A percentile compares a stretch with the other conserved stretches of the same genome.
Evolutionary conservation across 495 filamentous ascomycete genomes (phyloP).

Genomic region (Chaetomium fimeti): DNA sequence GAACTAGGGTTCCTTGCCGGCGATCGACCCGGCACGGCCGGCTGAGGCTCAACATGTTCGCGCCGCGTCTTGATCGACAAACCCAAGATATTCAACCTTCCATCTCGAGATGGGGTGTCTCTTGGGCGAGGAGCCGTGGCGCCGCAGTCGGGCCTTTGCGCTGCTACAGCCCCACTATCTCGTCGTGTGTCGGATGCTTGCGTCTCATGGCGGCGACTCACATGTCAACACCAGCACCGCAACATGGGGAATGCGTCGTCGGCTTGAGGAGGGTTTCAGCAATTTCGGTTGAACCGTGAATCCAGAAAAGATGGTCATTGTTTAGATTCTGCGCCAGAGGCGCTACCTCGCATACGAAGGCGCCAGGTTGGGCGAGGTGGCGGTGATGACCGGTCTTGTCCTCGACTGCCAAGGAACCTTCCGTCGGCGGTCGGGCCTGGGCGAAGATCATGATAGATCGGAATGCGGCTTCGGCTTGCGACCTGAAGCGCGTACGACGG

Average conservation of each 20-base stretch:
- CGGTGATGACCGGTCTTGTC: not conserved
- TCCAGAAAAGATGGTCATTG: not conserved
- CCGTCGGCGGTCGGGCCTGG: not conserved
- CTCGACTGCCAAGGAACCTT: not conserved
- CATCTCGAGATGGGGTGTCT: slow-evolving; percentile 11
- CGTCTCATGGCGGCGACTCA: not conserved
- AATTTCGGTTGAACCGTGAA: not conserved
- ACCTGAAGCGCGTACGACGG: not conserved
- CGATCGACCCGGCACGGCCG: slow-evolving; percentile 2
- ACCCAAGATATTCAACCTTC: not conserved
- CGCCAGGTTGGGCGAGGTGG: not conserved
- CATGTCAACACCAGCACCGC: not conserved
- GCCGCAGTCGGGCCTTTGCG: slow-evolving; percentile 16
- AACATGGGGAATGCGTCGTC: not conserved
- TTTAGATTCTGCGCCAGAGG: not conserved
- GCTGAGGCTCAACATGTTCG: slow-evolving; percentile 7
- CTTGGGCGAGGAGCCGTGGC: not conserved
- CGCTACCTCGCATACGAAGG: not conserved
- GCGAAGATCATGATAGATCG: slow-evolving; percentile 7
- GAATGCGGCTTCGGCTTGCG: slow-evolving; percentile 7
- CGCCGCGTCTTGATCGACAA: not conserved
- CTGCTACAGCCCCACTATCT: not conserved
- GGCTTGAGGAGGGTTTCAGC: not conserved
- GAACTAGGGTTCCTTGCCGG: not conserved
- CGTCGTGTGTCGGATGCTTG: not conserved